A percentile compares a stretch with the other conserved stretches of the same genome.
These are phyloP conservation scores for Blastobotrys aristatus DNA, from an alignment of 1,139 yeast genomes.

Conservation along the genomic window DNA sequence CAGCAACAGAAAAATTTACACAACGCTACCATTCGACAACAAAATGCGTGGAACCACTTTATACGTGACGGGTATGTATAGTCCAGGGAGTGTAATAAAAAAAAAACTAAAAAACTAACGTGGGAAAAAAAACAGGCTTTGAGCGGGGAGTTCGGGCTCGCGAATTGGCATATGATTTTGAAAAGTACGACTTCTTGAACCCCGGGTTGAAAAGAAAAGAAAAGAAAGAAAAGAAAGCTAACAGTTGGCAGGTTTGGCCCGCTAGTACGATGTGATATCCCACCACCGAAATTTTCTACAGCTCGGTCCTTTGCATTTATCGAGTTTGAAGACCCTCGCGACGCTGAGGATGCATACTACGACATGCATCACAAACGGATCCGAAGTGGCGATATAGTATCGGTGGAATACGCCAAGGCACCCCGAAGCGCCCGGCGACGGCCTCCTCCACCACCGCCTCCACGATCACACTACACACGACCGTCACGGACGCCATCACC, in stretches of 20 bases:
- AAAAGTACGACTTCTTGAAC: slow-evolving; percentile 45
- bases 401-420: slow-evolving; percentile 22
- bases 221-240: background rate
- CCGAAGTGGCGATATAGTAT: slow-evolving; percentile 27
- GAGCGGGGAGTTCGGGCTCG: slow-evolving; percentile 55
- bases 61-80: slow-evolving; percentile 46
- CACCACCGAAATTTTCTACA: slow-evolving; percentile 62
- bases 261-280: slow-evolving; percentile 61
- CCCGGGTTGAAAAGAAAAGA: background rate
- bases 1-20: background rate
- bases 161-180: slow-evolving; percentile 64
- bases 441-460: slow-evolving; percentile 6
- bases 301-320: slow-evolving; percentile 59
- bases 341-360: slow-evolving; percentile 58
- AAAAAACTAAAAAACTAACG: background rate
- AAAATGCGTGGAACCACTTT: slow-evolving; percentile 39
- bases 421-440: slow-evolving; percentile 8
- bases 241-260: slow-evolving; percentile 48
- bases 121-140: slow-evolving; percentile 41
- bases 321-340: slow-evolving; percentile 54
- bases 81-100: no score
- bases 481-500: slow-evolving; percentile 6
- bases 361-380: slow-evolving; percentile 38
- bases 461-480: background rate
- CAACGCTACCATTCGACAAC: no score